Conservation (phyloP, 148 eudicot species). For the Gaultheria prostrata region DNA sequence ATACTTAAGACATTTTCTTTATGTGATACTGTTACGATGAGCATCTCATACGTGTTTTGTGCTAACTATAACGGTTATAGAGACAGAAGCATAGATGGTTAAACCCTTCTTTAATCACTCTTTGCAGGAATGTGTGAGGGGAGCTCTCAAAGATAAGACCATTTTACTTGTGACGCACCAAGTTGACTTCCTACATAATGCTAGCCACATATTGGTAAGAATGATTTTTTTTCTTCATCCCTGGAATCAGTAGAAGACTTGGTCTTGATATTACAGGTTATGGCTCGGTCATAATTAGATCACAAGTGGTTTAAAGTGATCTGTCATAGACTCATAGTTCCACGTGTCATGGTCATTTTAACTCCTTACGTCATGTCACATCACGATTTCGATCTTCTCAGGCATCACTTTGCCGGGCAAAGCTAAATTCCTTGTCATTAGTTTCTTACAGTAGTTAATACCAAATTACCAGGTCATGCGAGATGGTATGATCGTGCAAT, state of each 20-base stretch:
- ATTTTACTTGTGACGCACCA: slow-evolving; percentile 54
- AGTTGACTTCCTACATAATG: slow-evolving; percentile 53
- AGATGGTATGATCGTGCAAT: slow-evolving; percentile 49
- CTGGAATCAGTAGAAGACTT: neutral
- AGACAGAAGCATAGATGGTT: neutral
- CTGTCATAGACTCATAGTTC: neutral
- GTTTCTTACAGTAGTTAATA: neutral
- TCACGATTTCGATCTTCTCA: neutral
- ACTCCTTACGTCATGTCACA: neutral
- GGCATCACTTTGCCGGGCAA: neutral
- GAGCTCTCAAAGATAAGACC: slow-evolving; percentile 43
- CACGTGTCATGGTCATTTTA: neutral
- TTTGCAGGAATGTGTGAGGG: slow-evolving; percentile 51
- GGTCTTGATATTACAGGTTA: neutral
- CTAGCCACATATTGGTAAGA: slow-evolving; percentile 37
- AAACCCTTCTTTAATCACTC: neutral
- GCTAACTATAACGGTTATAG: neutral
- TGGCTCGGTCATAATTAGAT: too few relatives aligned
- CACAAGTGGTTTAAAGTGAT: slow-evolving; percentile 3
- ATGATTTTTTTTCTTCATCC: neutral
- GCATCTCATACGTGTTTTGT: neutral
- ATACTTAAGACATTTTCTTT: neutral
- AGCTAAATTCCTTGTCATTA: neutral
- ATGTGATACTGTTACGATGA: neutral
- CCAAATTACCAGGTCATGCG: slow-evolving; percentile 37